Evolutionary conservation across 2,329 filamentous ascomycete genomes (phyloP), one percentile per base, ranked within the genome.

Genomic region (Phyllosticta citriasiana): DNA sequence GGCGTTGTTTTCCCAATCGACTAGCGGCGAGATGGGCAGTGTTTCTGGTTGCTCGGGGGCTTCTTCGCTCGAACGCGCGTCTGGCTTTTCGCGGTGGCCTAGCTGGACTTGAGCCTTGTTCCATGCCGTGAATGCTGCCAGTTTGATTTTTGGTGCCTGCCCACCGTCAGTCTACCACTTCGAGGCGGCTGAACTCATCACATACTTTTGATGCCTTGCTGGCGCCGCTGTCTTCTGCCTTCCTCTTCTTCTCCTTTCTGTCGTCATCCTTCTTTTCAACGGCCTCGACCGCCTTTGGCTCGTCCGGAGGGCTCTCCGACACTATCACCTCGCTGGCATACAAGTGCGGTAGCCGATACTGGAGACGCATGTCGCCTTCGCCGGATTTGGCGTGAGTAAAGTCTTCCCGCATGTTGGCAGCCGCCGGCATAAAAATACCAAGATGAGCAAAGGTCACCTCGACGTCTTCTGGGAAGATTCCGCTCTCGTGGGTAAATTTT

Each of bases 401-500:
- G 22, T 55, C 24, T n/a, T 52, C 53, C 25, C 53, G 58, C 3
- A 54, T 60, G 2, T 55, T 50, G 10, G 57, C n/a, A 27, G 25
- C 40, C 5, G 57, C 60, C 1, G 60, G 60, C 5, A 62, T 57
- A n/a, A 62, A 62, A 6, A 62, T 57, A 16, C 60, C 60, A 14
- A 59, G 60, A n/a, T 62, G 60, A 14, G 57, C 57, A 25, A 55
- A 62, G 1, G 56, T 47, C 14, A 62, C 16, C 5, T 33, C 47
- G 5, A 59, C 60, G 30, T 55, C 56, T 24, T 24, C 54, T 3
- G 60, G 58, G n/a, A 52, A 58, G 52, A 62, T 62, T 52, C 68
- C 70, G 53, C 71, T 69, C 16, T 75, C 74, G 55, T 77, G 74
- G 51, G 69, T 66, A 53, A 68, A 64, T 90, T 89, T 24, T 82